Evolutionary conservation across 2,329 filamentous ascomycete genomes (phyloP), one percentile per base, ranked within the genome.

Genomic region (Xylaria sp.): DNA sequence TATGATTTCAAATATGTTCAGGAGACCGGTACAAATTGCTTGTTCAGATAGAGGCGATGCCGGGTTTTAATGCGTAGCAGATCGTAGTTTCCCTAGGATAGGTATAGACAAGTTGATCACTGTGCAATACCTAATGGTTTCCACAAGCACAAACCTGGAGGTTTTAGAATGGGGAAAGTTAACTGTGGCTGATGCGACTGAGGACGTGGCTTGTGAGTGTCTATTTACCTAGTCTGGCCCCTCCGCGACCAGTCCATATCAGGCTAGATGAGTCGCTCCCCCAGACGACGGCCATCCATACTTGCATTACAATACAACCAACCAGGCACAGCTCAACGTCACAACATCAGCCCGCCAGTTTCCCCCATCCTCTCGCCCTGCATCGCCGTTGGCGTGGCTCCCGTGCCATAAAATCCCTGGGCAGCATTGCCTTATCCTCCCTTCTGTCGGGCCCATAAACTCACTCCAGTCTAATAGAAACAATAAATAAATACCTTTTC

Each of bases 251-350:
- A 4, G 20, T 62, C 69, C 55, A 45, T 52, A 65, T 64, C 23
- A 59, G 66, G 68, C 60, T 70, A 70, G 68, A 43, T 45, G 18
- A 3, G 43, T 66, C 32, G 43, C 53, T 68, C 56, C 55, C 66
- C 67, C 52, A 63, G 63, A 36, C 66, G 48, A 67, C 69, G 41
- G 36, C n/a, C n/a, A n/a, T n/a, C n/a, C 64, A 34, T 46, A 50
- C 12, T 4, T 28, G 10, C 56, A 15, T 63, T 64, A n/a, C 65
- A 59, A 34, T 34, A n/a, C 30, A 52, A 30, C 15, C 36, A 15
- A 39, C 60, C 46, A 55, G 63, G 58, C 62, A 64, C 53, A 52
- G 25, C 48, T 48, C 63, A 70, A 67, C 68, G 65, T 70, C 70
- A 68, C 63, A 68, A 66, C 50, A 64, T 59, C 28, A 52, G 56